Evolutionary conservation across 108 stramenopile species (phyloP), one percentile per base, ranked within the genome.

Genomic region (Pelagomonas calceolata): DNA sequence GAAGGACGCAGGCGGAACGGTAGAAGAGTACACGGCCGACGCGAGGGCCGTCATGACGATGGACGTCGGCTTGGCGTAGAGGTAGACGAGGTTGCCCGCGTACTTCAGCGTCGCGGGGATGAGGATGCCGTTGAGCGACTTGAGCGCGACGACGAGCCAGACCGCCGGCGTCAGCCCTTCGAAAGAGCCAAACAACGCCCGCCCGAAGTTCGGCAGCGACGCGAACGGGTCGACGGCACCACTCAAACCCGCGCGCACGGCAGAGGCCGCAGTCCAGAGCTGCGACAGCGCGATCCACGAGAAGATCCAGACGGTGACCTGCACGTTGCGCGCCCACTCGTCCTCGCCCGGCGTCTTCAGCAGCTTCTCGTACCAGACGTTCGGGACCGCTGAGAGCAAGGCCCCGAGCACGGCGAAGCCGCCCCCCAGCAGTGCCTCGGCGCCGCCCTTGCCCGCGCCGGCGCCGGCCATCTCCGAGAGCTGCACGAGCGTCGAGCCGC

Each of bases 101-200:
- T 60, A 60, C 51, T 60, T 60, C 21, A 60, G 51, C 51, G 51
- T 60, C 51, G 51, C 51, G 51, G 51, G 51, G 51, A 60, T 60
- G 7, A 60, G 51, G 51, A 60, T 60, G 51, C 51, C 51, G 51
- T 60, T 60, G 51, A 60, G 51, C 7, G 51, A 60, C 26, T 60
- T 60, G 51, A 60, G 51, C 21, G 26, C 51, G 26, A 60, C 26
- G 51, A 60, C 26, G 51, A 12, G 7, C 51, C 51, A 60, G 51
- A 60, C 51, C 21, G 26, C 21, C 21, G 51, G 51, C 14, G 51
- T 60, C 21, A 60, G 18, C 21, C 51, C 51, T 26, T 60, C 26
- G 7, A 60, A 1, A 12, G 39, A 43, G 51, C 51, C 51, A 26
- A 60, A 26, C 51, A 60, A 9, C 7, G 51, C 3, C 51, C 9